These are phyloP conservation scores for Sedum album DNA, from an alignment of 164 flowering plant genomes.

Conservation along the genomic window DNA sequence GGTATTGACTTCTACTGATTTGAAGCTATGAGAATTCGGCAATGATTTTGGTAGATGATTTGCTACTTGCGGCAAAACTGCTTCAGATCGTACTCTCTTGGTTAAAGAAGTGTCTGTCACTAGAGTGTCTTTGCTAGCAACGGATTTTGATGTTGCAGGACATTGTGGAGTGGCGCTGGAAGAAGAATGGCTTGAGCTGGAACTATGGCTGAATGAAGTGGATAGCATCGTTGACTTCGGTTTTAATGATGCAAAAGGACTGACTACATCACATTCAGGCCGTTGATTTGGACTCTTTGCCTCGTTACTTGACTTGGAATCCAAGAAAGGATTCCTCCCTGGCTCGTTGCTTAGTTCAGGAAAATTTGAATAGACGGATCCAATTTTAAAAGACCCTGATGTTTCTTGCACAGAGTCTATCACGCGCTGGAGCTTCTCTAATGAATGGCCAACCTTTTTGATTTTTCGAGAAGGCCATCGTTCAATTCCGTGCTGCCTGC, in stretches of 20 bases:
- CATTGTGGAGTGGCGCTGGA: too few relatives aligned
- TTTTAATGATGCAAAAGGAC: constrained; percentile 8
- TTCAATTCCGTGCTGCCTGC: too few relatives aligned
- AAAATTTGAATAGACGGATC: constrained; percentile 28
- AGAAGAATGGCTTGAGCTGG: too few relatives aligned
- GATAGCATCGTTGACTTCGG: constrained; percentile 18
- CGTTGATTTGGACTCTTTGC: constrained; percentile 11
- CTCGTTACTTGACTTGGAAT: too few relatives aligned
- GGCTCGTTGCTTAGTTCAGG: constrained; percentile 14
- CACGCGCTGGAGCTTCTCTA: constrained; percentile 35
- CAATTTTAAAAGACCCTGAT: constrained; percentile 31
- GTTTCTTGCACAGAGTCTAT: constrained; percentile 40
- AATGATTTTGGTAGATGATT: background rate
- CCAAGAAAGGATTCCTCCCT: constrained; percentile 10
- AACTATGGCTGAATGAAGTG: constrained; percentile 28
- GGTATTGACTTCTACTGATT: background rate
- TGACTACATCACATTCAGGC: constrained; percentile 11
- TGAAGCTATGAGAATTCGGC: background rate
- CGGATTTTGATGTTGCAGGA: too few relatives aligned
- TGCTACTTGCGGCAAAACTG: constrained; percentile 8
- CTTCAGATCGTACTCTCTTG: constrained; percentile 10
- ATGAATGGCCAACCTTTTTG: too few relatives aligned
- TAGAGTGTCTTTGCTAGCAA: too few relatives aligned
- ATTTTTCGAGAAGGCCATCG: too few relatives aligned
- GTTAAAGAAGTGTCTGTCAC: too few relatives aligned